Conservation (phyloP, 192 early-diverging fungal species). For the Coemansia sp. region DNA sequence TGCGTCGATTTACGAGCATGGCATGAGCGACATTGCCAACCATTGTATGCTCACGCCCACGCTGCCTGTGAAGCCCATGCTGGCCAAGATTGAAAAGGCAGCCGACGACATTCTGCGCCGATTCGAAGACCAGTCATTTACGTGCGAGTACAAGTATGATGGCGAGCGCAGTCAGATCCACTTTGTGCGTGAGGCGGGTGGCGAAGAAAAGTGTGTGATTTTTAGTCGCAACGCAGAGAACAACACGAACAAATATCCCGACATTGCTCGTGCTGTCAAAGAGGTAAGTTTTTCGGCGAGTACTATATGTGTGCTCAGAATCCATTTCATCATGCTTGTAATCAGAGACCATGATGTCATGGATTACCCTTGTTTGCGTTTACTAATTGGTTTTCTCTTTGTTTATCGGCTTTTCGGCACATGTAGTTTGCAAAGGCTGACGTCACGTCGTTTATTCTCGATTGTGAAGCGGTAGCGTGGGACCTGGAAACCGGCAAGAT, state of each 20-base stretch:
- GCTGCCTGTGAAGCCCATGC: constrained; percentile 98
- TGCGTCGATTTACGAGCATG: constrained; percentile 76
- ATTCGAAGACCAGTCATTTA: constrained; percentile 89
- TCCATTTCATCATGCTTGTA: background rate
- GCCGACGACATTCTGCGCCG: constrained; percentile 90
- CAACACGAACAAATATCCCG: constrained; percentile 89
- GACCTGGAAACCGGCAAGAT: constrained; percentile 82
- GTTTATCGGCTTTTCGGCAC: background rate
- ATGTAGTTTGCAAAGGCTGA: constrained; percentile 50
- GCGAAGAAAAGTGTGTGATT: constrained; percentile 63
- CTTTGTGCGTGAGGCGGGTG: constrained; percentile 63
- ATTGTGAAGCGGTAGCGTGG: constrained; percentile 99
- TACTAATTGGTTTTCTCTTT: background rate
- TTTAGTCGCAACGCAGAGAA: constrained; percentile 97
- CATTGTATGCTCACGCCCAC: constrained; percentile 92
- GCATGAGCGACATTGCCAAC: constrained; percentile 65
- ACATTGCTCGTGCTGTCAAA: constrained; percentile 76
- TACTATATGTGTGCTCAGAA: background rate
- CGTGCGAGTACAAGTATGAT: constrained; percentile 99
- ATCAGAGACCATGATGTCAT: background rate
- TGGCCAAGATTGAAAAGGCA: constrained; percentile 97
- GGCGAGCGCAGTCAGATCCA: constrained; percentile 97
- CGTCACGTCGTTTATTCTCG: constrained; percentile 89
- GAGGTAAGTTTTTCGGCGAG: constrained; percentile 56
- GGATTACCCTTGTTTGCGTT: background rate